Base-by-base conservation (phyloP, 2,329 filamentous ascomycete genomes). In the Cytospora chrysosperma region DNA sequence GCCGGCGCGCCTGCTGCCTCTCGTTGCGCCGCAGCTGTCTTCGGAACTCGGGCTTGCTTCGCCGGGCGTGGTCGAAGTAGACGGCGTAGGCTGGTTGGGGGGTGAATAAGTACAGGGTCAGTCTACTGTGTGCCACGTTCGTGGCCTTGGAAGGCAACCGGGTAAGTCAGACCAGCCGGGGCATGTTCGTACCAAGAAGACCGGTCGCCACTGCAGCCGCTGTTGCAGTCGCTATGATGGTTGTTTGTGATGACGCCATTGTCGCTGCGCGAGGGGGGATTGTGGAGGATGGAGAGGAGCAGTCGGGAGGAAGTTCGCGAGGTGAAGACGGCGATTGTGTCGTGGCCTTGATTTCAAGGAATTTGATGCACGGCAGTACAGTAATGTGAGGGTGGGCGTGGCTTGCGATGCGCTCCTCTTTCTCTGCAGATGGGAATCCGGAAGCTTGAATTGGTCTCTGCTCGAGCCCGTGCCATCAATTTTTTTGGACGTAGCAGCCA, bases 11-110 rank as follows among this genome's bases (percentile, higher is more conserved):
- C 75, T 89, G 85, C 73, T 84, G 84, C 77, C 91, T 89, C 75
- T 90, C 88, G 77, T 92, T 90, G 73, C 88, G 87, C 76, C 91
- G 90, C 72, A 90, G 77, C 71, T 83, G 79, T 73, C 86, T 85
- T 71, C 88, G 83, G 79, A 90, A 90, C 70, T 87, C 83, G 72
- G 86, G 78, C 70, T 87, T 80, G 72, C 80, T 82, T 68, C 88
- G 85, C 70, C 88, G 83, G 73, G 85, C 82, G 73, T 87, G 84
- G 76, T 90, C 88, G 75, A 90, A 90, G 78, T 88, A 90, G 70
- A 85, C 75, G 68, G 83, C 86, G 72, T 90, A 90, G 69, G 84
- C 86, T 88, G 70, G 47, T 88, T 70, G 47, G 30, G 61, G 59
- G 28, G 21, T 34, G 63, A 65, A 43, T 65, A 37, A 51, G 40